Base-by-base conservation (phyloP, 805 yeast species). In the Tetrapisispora phaffii region DNA sequence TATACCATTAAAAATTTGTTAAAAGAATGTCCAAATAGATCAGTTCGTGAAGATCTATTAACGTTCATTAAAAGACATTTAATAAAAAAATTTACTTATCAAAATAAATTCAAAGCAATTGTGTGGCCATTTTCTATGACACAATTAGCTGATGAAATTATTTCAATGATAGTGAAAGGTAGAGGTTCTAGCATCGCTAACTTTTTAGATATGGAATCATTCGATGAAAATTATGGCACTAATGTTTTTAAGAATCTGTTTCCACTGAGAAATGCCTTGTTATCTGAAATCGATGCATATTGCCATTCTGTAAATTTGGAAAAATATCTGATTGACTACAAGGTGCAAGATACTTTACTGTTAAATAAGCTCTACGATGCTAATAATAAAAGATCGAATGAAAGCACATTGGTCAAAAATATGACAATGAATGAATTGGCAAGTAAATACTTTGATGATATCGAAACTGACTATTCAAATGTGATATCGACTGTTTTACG, bases 401-500 rank as follows among this genome's bases (percentile, higher is more conserved):
- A 47, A 26, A 17, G 9, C 26, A 21, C 19, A 10, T 45, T 57
- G 20, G 45, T 80, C 16, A 84, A 79, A 58, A 79, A 81, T 53
- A 84, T 82, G 73, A 84, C 95, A 2, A 81, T 90, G 17, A 82
- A 85, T 54, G 94, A 86, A 56, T 71, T 90, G 41, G 80, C 88
- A 1, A 69, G 77, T 23, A 75, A 79, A 41, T 90, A 90, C 62
- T 86, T 86, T 54, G 72, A 69, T 26, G 71, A 72, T 29, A 77
- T 89, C 21, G 95, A 86, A 56, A 72, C 72, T 6, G 88, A 80
- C 15, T 88, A 88, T 58, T 88, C 95, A 0, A 85, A 90, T 46
- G 85, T 90, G 2, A 88, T 89, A 2, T 83, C 96, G 0, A 89
- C 97, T 0, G 97, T 90, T 19, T 88, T 88, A 13, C 81, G 85